Percentiles rank a stretch among this genome's conserved stretches.
These are phyloP conservation scores for Colletotrichum spinosum DNA, from an alignment of 2,329 filamentous ascomycete genomes.

Conservation along the genomic window DNA sequence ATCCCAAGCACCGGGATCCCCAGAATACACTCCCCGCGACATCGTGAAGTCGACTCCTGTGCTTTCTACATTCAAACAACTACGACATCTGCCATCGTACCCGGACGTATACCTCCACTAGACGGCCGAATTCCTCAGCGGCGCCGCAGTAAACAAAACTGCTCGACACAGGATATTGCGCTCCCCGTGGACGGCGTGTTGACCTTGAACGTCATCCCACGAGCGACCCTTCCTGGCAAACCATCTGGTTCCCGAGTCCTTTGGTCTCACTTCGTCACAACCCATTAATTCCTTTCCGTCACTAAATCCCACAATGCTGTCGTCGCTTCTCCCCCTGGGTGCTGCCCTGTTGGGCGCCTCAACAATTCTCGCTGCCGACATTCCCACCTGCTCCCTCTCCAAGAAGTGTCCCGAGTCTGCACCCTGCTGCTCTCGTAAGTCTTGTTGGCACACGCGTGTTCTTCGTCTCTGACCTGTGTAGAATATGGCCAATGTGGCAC, in stretches of 20 bases:
- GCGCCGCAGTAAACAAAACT: constrained; percentile 23
- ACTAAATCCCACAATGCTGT: constrained; percentile 17
- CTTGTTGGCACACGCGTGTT: background rate
- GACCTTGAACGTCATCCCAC: background rate
- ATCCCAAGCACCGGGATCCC: constrained; percentile 5
- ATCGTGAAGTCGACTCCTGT: no score
- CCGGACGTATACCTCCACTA: constrained; percentile 11
- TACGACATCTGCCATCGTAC: background rate
- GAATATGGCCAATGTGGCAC: constrained; percentile 94
- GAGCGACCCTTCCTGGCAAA: background rate
- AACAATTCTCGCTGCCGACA: constrained; percentile 48
- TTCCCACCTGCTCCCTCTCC: constrained; percentile 57
- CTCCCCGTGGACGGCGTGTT: constrained; percentile 26
- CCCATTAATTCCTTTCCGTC: constrained; percentile 3
- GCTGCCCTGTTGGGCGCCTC: constrained; percentile 53
- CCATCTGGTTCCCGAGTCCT: background rate
- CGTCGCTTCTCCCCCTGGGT: constrained; percentile 47
- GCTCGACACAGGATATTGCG: background rate
- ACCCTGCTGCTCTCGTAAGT: constrained; percentile 86
- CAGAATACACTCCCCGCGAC: background rate
- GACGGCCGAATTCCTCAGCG: constrained; percentile 25
- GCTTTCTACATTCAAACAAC: background rate
- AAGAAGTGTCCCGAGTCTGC: constrained; percentile 76
- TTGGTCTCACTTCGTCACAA: constrained; percentile 10
- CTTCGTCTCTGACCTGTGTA: constrained; percentile 49